Evolutionary conservation across 2,329 filamentous ascomycete species (phyloP), one percentile per base, ranked within the genome.

Genomic region (Ascosphaera acerosa): DNA sequence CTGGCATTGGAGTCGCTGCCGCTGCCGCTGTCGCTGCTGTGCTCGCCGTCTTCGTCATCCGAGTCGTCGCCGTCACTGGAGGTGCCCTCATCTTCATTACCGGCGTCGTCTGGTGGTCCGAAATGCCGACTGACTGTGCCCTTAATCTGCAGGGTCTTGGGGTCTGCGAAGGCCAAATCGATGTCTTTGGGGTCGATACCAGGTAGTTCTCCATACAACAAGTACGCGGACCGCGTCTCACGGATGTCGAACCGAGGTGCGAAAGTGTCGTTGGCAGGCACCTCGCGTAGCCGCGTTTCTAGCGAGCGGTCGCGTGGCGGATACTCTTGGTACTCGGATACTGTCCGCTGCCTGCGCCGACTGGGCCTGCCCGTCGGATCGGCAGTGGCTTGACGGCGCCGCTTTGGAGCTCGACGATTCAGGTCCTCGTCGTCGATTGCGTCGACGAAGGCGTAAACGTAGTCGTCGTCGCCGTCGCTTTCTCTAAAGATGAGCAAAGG

Each of bases 151-250:
- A 62, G 44, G 6, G 56, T 61, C 26, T 57, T 50, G 6, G 51
- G 43, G 35, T 61, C 57, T 32, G 51, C 44, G 41, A 60, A 61
- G 34, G 59, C 55, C 31, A 62, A 54, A 33, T 53, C 46, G 31
- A 61, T 42, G 33, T 58, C 48, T 36, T 57, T 51, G 40, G 58
- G 52, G 15, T 47, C 44, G 34, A 60, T 44, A 10, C 58, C 58
- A 2, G 58, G 57, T 1, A 61, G 43, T 33, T 62, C 58, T 14
- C 57, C 57, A 31, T 60, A 54, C 7, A 62, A 48, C 35, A 53
- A 39, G 41, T 60, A 62, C 25, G 50, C 42, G 1, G 55, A 47
- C 2, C 49, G 44, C 16, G 43, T 49, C 41, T 61, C 58, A 34
- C 51, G 51, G 29, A 61, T 47, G 37, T 62, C 57, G 36, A 61